Base-by-base conservation (phyloP, 2,329 filamentous ascomycete genomes). In the Amauroascus niger region DNA sequence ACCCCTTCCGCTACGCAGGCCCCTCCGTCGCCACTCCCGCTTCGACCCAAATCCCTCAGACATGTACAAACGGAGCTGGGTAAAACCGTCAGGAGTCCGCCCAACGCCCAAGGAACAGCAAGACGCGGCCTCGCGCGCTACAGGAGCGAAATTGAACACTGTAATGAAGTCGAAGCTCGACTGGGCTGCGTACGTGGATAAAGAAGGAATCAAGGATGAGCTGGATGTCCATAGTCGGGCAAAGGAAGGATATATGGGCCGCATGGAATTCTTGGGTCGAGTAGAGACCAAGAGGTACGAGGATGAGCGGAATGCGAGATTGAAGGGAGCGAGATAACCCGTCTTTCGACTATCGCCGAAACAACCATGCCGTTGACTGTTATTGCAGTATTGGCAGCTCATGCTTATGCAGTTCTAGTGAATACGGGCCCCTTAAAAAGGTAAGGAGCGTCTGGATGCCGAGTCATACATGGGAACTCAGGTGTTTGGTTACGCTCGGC, bases 81-180 rank as follows among this genome's bases (percentile, higher is more conserved):
- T 70, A 61, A 71, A 70, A 53, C 16, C 43, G 9, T 40, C 39
- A 30, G 26, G 26, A 35, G 35, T 39, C 14, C 52, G 55, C 30
- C 60, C 52, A 55, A 64, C 59, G 40, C 20, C 62, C 62, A 61
- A 58, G 51, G 35, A 24, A 13, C 22, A 46, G 30, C 33, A 45
- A 16, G 41, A 37, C 7, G 53, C 59, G 57, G 58, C 61, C 6
- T 60, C 61, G 35, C 64, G 71, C 63, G 41, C 20, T 18, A 61
- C 75, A 68, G 69, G 77, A 61, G 76, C 78, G 55, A 83, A 82
- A 62, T 76, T 84, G 68, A 84, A 82, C 59, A 82, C 81, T 0
- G 79, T 84, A 48, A 80, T 83, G 66, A 84, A 84, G 66, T 82
- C 78, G 28, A 76, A 80, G 51, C 69, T 83, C 61, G 81, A 84